Evolutionary conservation across 345 rosid species (phyloP).

Genomic region (Gossypium bickii): DNA sequence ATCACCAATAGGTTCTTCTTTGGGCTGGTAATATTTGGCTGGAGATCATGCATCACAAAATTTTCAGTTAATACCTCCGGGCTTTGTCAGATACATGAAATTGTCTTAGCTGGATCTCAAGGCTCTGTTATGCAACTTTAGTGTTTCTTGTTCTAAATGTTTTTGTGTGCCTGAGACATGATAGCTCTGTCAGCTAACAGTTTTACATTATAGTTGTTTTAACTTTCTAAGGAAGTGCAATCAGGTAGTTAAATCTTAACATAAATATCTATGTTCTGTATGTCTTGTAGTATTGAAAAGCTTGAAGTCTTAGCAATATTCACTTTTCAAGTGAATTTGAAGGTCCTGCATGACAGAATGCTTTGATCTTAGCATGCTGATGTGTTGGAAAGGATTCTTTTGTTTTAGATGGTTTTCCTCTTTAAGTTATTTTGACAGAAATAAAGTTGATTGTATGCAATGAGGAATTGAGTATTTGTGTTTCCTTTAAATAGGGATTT

Average conservation of each 20-base stretch:
- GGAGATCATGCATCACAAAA: neutral
- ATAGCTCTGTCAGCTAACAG: neutral
- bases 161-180: neutral
- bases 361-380: neutral
- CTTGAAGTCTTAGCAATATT: neutral
- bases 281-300: neutral
- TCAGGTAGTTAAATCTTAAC: neutral
- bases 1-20: neutral
- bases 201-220: neutral
- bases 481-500: neutral
- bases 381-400: neutral
- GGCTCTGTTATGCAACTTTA: neutral
- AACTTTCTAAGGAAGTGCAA: neutral
- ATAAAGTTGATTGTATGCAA: neutral
- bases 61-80: neutral
- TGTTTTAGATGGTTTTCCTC: neutral
- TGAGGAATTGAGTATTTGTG: neutral
- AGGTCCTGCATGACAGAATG: slow-evolving; percentile 1
- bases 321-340: neutral
- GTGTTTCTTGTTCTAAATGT: neutral
- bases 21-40: neutral
- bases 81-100: neutral
- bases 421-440: neutral
- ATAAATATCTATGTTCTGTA: neutral
- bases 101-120: neutral